Conservation (phyloP, 768 basidiomycete species). For the Fibroporia radiculosa region DNA sequence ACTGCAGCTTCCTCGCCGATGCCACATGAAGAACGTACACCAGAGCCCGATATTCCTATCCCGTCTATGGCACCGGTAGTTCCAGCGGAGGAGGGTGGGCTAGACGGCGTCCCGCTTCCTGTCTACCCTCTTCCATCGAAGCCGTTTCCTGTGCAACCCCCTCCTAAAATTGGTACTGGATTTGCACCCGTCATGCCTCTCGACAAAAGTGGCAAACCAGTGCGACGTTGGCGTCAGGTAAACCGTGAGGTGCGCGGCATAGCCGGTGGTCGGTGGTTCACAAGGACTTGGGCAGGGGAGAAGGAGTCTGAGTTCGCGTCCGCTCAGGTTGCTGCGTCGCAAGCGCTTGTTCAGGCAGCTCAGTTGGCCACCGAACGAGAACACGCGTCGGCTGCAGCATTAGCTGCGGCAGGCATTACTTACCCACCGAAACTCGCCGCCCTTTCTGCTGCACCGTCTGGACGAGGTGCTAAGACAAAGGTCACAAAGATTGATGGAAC, state of each 20-base stretch:
- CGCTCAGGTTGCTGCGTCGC: slow-evolving; percentile 12
- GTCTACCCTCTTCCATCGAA: slow-evolving; percentile 76
- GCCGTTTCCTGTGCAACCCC: slow-evolving; percentile 75
- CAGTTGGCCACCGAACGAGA: slow-evolving; percentile 10
- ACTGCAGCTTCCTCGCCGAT: slow-evolving; percentile 71
- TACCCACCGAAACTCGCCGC: slow-evolving; percentile 16
- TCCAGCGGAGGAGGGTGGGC: slow-evolving; percentile 35
- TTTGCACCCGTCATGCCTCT: slow-evolving; percentile 61
- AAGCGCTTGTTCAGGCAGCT: slow-evolving; percentile 11
- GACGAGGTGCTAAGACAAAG: slow-evolving; percentile 4
- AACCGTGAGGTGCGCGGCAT: slow-evolving; percentile 76
- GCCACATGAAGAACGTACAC: slow-evolving; percentile 33
- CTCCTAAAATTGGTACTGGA: slow-evolving; percentile 67
- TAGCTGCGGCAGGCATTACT: slow-evolving; percentile 9
- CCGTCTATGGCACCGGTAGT: slow-evolving; percentile 7
- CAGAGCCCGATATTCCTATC: slow-evolving; percentile 20
- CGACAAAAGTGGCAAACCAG: slow-evolving; percentile 54
- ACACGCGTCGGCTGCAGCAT: slow-evolving; percentile 2
- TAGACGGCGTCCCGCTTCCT: slow-evolving; percentile 58
- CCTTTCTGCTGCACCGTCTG: slow-evolving; percentile 4
- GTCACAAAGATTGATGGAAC: slow-evolving; percentile 4
- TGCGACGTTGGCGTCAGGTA: slow-evolving; percentile 67
- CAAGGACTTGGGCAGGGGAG: slow-evolving; percentile 76
- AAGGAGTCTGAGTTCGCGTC: slow-evolving; percentile 63
- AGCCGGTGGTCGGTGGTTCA: slow-evolving; percentile 77